Conservation (phyloP, 768 basidiomycete species). For the Amanita brunnescens region DNA sequence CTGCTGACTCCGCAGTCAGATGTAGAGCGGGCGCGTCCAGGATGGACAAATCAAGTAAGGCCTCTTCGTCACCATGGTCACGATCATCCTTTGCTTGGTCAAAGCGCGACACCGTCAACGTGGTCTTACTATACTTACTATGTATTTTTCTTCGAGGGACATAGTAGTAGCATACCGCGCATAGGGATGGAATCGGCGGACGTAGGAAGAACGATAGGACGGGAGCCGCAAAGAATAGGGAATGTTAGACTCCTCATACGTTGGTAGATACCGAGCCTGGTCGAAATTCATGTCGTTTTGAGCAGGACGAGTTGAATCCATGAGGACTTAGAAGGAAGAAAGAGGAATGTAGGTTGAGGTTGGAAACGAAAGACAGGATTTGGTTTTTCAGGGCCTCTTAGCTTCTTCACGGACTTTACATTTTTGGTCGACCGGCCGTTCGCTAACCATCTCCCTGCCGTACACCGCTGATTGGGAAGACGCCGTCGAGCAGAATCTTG, state of each 20-base stretch:
- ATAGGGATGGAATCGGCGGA: constrained; percentile 3
- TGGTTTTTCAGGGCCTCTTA: not conserved
- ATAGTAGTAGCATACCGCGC: not conserved
- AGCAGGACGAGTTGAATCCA: not conserved
- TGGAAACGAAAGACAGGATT: not conserved
- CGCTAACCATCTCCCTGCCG: not conserved
- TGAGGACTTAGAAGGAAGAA: not conserved
- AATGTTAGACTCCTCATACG: not conserved
- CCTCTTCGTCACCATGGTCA: not conserved
- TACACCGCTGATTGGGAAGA: not conserved
- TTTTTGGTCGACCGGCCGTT: not conserved
- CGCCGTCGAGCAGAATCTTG: not conserved
- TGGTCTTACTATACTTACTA: not conserved
- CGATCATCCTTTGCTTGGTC: not conserved
- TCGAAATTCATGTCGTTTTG: not conserved
- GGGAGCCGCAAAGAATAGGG: not conserved
- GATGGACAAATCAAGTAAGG: not conserved
- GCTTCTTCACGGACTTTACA: not conserved
- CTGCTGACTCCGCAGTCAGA: not conserved
- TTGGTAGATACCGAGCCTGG: not conserved
- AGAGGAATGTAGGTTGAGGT: not conserved
- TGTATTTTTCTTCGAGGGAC: not conserved
- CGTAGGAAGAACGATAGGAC: not conserved
- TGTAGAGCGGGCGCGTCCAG: not conserved
- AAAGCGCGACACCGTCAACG: not conserved